Conservation (phyloP, 108 stramenopile genomes). For the Cylindrotheca fusiformis region DNA sequence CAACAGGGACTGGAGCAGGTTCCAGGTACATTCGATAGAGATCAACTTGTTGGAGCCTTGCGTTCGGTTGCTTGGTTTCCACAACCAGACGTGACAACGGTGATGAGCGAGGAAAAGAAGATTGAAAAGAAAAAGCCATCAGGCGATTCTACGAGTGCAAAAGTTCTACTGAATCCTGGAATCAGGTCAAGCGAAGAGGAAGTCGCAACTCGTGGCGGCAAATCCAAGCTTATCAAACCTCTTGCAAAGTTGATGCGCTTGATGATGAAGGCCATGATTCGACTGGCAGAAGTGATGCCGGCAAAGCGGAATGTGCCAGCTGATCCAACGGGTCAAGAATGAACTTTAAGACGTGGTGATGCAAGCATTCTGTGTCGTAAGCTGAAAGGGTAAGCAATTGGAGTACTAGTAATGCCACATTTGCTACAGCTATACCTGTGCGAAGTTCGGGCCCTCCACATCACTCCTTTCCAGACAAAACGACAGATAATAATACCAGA, state of each 20-base stretch:
- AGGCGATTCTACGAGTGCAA: constrained; percentile 42
- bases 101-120: constrained; percentile 13
- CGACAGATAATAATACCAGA: not conserved
- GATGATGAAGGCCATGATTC: constrained; percentile 84
- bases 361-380: too few species aligned
- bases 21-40: constrained; percentile 48
- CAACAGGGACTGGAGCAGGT: constrained; percentile 47
- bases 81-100: not conserved
- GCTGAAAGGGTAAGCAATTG: too few species aligned
- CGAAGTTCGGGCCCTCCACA: too few species aligned
- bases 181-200: not conserved
- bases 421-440: too few species aligned
- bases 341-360: too few species aligned
- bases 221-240: constrained; percentile 62
- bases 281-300: too few species aligned
- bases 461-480: not conserved
- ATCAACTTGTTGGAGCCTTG: constrained; percentile 48
- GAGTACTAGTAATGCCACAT: too few species aligned
- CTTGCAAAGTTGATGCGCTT: constrained; percentile 84
- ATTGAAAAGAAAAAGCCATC: constrained; percentile 75
- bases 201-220: constrained; percentile 21
- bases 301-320: too few species aligned
- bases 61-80: constrained; percentile 31
- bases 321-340: too few species aligned
- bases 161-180: constrained; percentile 6